Evolutionary conservation across 345 rosid species (phyloP).

Genomic region (Balakata baccata): DNA sequence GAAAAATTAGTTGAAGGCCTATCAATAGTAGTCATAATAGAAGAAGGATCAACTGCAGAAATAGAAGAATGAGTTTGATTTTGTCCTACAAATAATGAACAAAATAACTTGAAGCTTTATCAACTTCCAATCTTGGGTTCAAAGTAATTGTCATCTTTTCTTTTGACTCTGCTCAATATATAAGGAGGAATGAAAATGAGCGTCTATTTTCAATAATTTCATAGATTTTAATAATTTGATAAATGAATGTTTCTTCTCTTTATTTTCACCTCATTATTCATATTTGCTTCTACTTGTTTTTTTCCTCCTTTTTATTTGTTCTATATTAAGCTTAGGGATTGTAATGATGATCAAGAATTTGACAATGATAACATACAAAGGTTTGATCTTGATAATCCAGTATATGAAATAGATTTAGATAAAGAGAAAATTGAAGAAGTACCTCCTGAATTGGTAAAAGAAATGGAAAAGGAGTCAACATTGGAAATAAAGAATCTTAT

Average conservation of each 20-base stretch:
- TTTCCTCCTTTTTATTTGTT: not conserved
- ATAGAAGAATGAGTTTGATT: not conserved
- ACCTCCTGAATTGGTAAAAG: too few relatives aligned
- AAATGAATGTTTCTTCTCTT: too few relatives aligned
- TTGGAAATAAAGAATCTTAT: not conserved
- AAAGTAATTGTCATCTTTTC: not conserved
- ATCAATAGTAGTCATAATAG: not conserved
- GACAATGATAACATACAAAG: too few relatives aligned
- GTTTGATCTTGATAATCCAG: not conserved
- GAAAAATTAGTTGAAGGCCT: not conserved
- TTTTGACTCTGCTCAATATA: not conserved
- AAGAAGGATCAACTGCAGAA: not conserved
- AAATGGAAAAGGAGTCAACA: too few relatives aligned
- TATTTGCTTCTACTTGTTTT: not conserved
- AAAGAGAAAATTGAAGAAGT: not conserved
- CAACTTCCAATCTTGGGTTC: not conserved
- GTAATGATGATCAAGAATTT: not conserved
- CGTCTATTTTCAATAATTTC: too few relatives aligned
- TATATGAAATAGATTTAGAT: not conserved
- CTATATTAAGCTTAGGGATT: not conserved
- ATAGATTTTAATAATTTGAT: too few relatives aligned
- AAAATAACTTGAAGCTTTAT: not conserved
- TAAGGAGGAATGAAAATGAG: too few relatives aligned
- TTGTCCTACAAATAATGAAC: not conserved
- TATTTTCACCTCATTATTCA: not conserved